A percentile compares a stretch with the other conserved stretches of the same genome.
These are phyloP conservation scores for Mariannaea elegans DNA, from an alignment of 2,329 filamentous ascomycete genomes.

Conservation along the genomic window DNA sequence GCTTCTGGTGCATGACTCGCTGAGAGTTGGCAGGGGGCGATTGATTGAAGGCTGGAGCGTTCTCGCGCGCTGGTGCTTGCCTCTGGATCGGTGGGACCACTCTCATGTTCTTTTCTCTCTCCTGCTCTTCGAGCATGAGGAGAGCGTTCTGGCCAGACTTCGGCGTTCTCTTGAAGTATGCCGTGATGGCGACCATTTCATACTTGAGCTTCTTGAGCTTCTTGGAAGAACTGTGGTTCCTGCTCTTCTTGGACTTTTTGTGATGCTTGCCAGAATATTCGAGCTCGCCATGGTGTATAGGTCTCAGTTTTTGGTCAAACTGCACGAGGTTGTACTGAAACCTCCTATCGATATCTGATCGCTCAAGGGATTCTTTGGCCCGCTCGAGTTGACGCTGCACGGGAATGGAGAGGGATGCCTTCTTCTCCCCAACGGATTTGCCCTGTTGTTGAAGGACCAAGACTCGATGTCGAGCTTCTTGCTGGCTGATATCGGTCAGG, in stretches of 20 bases:
- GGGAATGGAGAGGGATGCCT: slow-evolving; percentile 43
- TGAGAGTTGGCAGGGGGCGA: neutral
- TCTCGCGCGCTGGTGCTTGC: neutral
- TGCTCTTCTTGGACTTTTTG: slow-evolving; percentile 35
- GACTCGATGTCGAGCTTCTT: slow-evolving; percentile 49
- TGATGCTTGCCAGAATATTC: slow-evolving; percentile 5
- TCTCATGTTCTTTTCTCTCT: slow-evolving; percentile 20
- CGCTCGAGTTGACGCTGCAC: slow-evolving; percentile 55
- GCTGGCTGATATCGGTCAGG: slow-evolving; percentile 49
- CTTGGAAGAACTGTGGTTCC: slow-evolving; percentile 20
- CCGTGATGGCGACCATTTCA: slow-evolving; percentile 53
- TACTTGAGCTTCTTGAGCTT: slow-evolving; percentile 43
- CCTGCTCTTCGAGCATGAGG: slow-evolving; percentile 37
- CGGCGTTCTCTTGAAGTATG: slow-evolving; percentile 56
- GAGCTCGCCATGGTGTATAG: slow-evolving; percentile 26
- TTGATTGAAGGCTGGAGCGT: neutral
- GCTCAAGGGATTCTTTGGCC: slow-evolving; percentile 46
- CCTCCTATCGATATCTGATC: slow-evolving; percentile 47
- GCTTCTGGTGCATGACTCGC: neutral
- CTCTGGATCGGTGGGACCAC: slow-evolving; percentile 6
- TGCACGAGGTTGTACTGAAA: slow-evolving; percentile 55
- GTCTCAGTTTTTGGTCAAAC: slow-evolving; percentile 49
- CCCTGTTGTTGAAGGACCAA: slow-evolving; percentile 47
- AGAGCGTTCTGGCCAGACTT: slow-evolving; percentile 42
- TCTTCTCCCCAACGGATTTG: slow-evolving; percentile 49